phyloP scores from a whole-genome alignment of 2,329 filamentous ascomycete genomes.

The Venturia asperata region DNA sequence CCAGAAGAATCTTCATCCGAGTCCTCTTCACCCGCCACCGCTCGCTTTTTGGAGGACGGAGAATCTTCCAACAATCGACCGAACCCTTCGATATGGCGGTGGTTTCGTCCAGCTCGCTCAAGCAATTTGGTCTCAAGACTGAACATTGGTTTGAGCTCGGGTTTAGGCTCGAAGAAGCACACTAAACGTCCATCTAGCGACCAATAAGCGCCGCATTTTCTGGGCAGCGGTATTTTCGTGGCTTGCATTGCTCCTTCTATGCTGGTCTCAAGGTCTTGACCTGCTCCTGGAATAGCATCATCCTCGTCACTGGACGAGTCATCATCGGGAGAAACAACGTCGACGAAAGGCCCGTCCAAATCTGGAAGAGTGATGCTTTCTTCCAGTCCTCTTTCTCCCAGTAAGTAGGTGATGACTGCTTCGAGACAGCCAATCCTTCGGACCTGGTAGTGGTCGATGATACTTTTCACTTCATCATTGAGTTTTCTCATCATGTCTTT shows the following conservation, averaged over 20 bases:
- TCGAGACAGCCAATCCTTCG: conserved; percentile 52
- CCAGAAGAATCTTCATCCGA: conserved; percentile 25
- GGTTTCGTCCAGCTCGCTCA: conserved; percentile 40
- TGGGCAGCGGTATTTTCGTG: conserved; percentile 56
- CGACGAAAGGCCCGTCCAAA: conserved; percentile 47
- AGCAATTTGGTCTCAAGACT: conserved; percentile 43
- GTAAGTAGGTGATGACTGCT: conserved; percentile 53
- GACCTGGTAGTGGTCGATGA: conserved; percentile 48
- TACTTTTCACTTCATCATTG: conserved; percentile 45
- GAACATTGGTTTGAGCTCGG: conserved; percentile 44
- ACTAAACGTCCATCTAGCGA: conserved; percentile 50
- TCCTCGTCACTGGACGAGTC: conserved; percentile 85
- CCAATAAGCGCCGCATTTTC: conserved; percentile 52
- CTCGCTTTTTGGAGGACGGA: conserved; percentile 32
- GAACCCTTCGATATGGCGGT: conserved; percentile 57
- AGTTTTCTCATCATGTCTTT: conserved; percentile 44
- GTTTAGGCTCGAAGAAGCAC: conserved; percentile 50
- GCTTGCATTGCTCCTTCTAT: conserved; percentile 46
- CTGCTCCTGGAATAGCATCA: conserved; percentile 34
- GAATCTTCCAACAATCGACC: conserved; percentile 43
- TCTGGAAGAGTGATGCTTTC: conserved; percentile 49
- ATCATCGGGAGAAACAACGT: conserved; percentile 40
- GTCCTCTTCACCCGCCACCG: conserved; percentile 27
- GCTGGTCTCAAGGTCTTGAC: conserved; percentile 41
- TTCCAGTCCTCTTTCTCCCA: conserved; percentile 52